Base-by-base conservation (phyloP, 1,284 basidiomycete genomes). In the Leccinum huronense region DNA sequence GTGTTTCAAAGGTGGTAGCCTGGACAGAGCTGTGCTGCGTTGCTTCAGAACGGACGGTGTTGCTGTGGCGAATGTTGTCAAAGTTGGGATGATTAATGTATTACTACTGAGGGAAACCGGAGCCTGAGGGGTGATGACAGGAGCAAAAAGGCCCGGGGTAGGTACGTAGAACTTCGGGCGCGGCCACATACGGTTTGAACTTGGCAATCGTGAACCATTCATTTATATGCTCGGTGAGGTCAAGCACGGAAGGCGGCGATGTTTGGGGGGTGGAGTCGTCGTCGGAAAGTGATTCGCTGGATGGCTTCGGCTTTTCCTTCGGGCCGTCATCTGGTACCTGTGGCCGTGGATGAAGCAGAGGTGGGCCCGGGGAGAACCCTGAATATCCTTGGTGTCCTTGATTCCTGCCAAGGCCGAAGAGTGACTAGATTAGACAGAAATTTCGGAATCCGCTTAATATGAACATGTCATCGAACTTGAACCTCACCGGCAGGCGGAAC, bases 401-500 rank as follows among this genome's bases (percentile, higher is more conserved):
- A 23, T 30, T 27, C 13, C 19, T 10, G 23, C 57, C 23, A n/a
- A 36, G 23, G 8, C 48, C 23, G 9, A 31, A 31, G 23, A 40
- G 11, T 51, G 48, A 57, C 57, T 57, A 58, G 57, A 58, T 48
- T 31, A 3, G 16, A n/a, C 38, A 30, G 40, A 58, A 31, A 42
- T 42, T 11, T 42, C 38, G 10, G n/a, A 27, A 48, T 54, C n/a
- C 2, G n/a, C 8, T 34, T 8, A 51, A 13, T 19, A 34, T 23
- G 40, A 59, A 51, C 31, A 33, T 33, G 42, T n/a, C 9, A 58
- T 14, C 11, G 38, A 19, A 23, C 48, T 23, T 51, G 48, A 27
- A 19, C 14, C 31, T 51, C 42, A 59, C 58, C 9, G 33, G 23
- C 3, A n/a, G 9, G 9, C 14, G 7, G 36, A 23, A 58, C 23